phyloP scores from a whole-genome alignment of 1,284 basidiomycete species.

The Austroboletus rostrupii region DNA sequence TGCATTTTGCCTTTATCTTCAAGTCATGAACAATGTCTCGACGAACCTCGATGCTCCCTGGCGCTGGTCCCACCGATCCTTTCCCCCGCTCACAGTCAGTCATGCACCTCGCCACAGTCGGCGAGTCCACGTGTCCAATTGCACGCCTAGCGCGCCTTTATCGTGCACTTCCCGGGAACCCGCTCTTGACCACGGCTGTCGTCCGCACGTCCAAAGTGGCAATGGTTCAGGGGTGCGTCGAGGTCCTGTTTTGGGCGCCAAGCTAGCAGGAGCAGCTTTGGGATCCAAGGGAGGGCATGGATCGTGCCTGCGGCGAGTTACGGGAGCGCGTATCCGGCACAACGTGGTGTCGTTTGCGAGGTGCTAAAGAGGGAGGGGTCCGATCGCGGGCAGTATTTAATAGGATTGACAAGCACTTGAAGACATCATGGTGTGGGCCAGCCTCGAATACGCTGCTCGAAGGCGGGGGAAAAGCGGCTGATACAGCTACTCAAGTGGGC shows the following conservation, averaged over 20 bases:
- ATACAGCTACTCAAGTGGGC: conserved; percentile 49
- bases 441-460: conserved; percentile 47
- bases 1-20: too few species aligned
- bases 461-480: conserved; percentile 48
- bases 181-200: conserved; percentile 59
- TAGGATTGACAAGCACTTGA: conserved; percentile 52
- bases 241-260: conserved; percentile 59
- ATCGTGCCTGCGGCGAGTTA: conserved; percentile 43
- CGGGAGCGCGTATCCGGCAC: conserved; percentile 9
- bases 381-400: conserved; percentile 63
- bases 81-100: too few species aligned
- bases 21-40: too few species aligned
- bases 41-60: too few species aligned
- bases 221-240: conserved; percentile 40
- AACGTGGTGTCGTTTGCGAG: conserved; percentile 30
- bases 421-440: conserved; percentile 62
- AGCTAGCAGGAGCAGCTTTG: conserved; percentile 55
- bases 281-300: conserved; percentile 47
- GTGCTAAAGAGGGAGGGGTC: conserved; percentile 40
- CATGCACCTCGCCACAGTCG: conserved; percentile 59
- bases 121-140: conserved; percentile 57
- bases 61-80: too few species aligned
- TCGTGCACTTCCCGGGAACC: too few species aligned
- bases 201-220: conserved; percentile 55
- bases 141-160: conserved; percentile 53